Conservation (phyloP, 2,329 filamentous ascomycete species). For the Aplosporella prunicola region DNA sequence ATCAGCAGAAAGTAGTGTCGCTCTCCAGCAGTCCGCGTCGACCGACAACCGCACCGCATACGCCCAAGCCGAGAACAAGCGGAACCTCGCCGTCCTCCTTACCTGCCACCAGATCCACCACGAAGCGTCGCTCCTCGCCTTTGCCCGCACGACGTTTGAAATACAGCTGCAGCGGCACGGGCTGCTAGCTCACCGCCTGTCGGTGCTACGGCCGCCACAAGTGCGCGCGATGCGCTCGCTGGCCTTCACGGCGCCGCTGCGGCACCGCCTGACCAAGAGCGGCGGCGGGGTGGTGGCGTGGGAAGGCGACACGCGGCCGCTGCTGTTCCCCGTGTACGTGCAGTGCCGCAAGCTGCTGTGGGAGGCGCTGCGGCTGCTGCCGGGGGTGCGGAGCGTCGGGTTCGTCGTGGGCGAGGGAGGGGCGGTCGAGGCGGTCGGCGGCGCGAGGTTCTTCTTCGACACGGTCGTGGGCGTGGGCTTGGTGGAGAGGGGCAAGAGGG, state of each 20-base stretch:
- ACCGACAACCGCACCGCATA: no score
- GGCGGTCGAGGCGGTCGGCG: constrained; percentile 5
- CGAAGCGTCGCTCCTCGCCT: constrained; percentile 10
- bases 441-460: constrained; percentile 9
- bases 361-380: constrained; percentile 10
- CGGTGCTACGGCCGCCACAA: constrained; percentile 6
- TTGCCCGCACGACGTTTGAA: constrained; percentile 9
- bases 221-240: constrained; percentile 5
- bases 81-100: constrained; percentile 7
- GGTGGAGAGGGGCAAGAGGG: constrained; percentile 4
- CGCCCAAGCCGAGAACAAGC: no score
- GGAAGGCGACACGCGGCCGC: constrained; percentile 8
- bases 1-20: no score
- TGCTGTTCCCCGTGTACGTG: constrained; percentile 11
- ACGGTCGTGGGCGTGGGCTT: constrained; percentile 8
- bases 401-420: constrained; percentile 8
- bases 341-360: constrained; percentile 11
- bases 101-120: constrained; percentile 11
- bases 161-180: constrained; percentile 8
- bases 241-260: constrained; percentile 2
- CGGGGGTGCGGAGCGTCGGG: constrained; percentile 6
- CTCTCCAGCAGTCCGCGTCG: no score
- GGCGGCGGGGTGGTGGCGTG: no score
- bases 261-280: background rate
- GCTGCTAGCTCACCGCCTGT: constrained; percentile 5